Evolutionary conservation across 2,329 filamentous ascomycete species (phyloP), one percentile per base, ranked within the genome.

Genomic region (Xylariaceae sp.): DNA sequence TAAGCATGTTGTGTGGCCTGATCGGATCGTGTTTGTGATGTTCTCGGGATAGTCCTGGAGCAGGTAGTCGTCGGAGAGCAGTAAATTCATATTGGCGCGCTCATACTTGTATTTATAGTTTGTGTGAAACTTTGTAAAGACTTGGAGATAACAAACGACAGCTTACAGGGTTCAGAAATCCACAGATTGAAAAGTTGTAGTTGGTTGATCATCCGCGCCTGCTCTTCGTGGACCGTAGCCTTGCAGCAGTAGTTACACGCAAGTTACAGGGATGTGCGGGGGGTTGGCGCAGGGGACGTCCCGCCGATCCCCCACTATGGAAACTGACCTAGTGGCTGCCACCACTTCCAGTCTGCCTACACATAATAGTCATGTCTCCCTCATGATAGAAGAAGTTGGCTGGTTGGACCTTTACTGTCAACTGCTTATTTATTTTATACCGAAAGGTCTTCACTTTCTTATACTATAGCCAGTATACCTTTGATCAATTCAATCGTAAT

Each of bases 31-130:
- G 70, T 91, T 91, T 32, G 90, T 93, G 64, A 96, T 89, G 59
- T 90, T 87, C 71, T 97, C 93, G 51, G 93, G 93, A 72, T 95
- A 96, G 77, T 97, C 93, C 75, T 87, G 85, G 16, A 86, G 79
- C 37, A 88, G 80, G 69, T 83, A 85, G 62, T 86, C 83, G 71
- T 86, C 83, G 40, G 83, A 85, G 4, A 86, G 76, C 19, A 86
- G 71, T 7, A 86, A 71, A 64, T 86, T 86, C 84, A 86, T 86
- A 48, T 61, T 69, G 62, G 53, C 57, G 43, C 7, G 41, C 45
- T 62, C 62, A 66, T 67, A 29, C 60, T 66, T 21, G 29, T 3
- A 37, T 12, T 10, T 4, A 37, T 16, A 37, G 14, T 37, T 12
- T 3, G 32, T 37, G 14, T 16, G 14, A 16, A n/a, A n/a, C n/a